These are phyloP conservation scores for Parietaria judaica DNA, from an alignment of 306 rosid genomes.

Conservation along the genomic window DNA sequence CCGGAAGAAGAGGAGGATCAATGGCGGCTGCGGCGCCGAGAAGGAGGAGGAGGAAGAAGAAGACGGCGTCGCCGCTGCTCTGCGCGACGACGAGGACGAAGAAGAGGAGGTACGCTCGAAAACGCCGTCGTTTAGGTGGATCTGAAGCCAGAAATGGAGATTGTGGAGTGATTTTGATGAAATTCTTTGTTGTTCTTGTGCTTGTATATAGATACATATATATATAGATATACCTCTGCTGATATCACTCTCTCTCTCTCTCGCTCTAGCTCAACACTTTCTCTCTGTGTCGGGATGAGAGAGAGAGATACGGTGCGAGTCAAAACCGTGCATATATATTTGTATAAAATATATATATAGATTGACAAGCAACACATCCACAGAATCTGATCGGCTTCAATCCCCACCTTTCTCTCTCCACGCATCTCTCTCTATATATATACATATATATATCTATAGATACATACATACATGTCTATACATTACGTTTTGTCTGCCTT, in stretches of 20 bases:
- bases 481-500: slow-evolving; percentile 35
- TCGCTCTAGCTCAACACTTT: slow-evolving; percentile 7
- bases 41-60: slow-evolving; percentile 19
- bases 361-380: slow-evolving; percentile 19
- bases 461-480: slow-evolving; percentile 21
- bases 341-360: slow-evolving; percentile 22
- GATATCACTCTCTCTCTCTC: slow-evolving; percentile 37
- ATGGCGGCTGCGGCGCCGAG: slow-evolving; percentile 26
- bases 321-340: slow-evolving; percentile 62
- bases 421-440: slow-evolving; percentile 35
- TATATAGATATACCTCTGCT: slow-evolving; percentile 22
- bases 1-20: slow-evolving; percentile 44
- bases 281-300: slow-evolving; percentile 45
- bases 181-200: too few species aligned
- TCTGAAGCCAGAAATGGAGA: slow-evolving; percentile 4
- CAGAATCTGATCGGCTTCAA: slow-evolving; percentile 59
- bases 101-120: slow-evolving; percentile 54
- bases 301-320: slow-evolving; percentile 46
- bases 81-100: slow-evolving; percentile 27
- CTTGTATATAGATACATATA: too few species aligned
- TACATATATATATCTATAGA: slow-evolving; percentile 36
- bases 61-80: slow-evolving; percentile 20
- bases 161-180: slow-evolving; percentile 1
- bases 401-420: slow-evolving; percentile 47
- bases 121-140: slow-evolving; percentile 12